A percentile compares a stretch with the other conserved stretches of the same genome.
These are phyloP conservation scores for Fusarium odoratissimum DNA, from an alignment of 2,329 filamentous ascomycete species.

Conservation along the genomic window DNA sequence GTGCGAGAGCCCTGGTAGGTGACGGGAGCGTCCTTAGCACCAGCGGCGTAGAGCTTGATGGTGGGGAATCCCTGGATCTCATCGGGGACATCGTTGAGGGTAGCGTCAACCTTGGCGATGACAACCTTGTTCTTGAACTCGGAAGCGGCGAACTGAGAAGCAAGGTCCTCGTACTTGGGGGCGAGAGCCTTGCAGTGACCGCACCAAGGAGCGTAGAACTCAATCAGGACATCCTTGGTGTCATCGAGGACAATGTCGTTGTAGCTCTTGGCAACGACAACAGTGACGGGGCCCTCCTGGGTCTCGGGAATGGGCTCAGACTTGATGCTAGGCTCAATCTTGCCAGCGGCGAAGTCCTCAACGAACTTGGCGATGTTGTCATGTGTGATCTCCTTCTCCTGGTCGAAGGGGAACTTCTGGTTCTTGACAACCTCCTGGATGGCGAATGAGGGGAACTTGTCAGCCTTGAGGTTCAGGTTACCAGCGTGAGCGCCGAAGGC, in stretches of 20 bases:
- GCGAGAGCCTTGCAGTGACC: constrained; percentile 99
- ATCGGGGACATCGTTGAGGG: constrained; percentile 94
- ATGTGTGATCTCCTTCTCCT: constrained; percentile 80
- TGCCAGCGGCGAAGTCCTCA: constrained; percentile 84
- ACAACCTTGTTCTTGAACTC: constrained; percentile 86
- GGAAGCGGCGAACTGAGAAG: constrained; percentile 78
- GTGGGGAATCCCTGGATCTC: constrained; percentile 98
- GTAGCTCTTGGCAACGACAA: constrained; percentile 95
- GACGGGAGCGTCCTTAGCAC: constrained; percentile 84
- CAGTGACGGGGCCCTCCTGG: constrained; percentile 87
- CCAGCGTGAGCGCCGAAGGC: constrained; percentile 92
- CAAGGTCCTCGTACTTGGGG: constrained; percentile 96
- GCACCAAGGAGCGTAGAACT: constrained; percentile 99
- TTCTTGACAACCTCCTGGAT: constrained; percentile 97
- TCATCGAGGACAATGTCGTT: constrained; percentile 91
- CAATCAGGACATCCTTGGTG: constrained; percentile 94
- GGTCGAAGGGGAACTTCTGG: constrained; percentile 95
- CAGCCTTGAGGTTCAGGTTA: constrained; percentile 96
- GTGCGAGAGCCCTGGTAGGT: constrained; percentile 91
- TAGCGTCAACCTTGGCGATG: constrained; percentile 98
- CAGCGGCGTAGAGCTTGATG: constrained; percentile 97
- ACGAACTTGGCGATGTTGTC: constrained; percentile 83
- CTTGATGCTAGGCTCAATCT: constrained; percentile 96
- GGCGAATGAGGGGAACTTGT: constrained; percentile 96
- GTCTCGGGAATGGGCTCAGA: constrained; percentile 95